These are phyloP conservation scores for Dioszegia hungarica DNA, from an alignment of 768 basidiomycete genomes.

Conservation along the genomic window DNA sequence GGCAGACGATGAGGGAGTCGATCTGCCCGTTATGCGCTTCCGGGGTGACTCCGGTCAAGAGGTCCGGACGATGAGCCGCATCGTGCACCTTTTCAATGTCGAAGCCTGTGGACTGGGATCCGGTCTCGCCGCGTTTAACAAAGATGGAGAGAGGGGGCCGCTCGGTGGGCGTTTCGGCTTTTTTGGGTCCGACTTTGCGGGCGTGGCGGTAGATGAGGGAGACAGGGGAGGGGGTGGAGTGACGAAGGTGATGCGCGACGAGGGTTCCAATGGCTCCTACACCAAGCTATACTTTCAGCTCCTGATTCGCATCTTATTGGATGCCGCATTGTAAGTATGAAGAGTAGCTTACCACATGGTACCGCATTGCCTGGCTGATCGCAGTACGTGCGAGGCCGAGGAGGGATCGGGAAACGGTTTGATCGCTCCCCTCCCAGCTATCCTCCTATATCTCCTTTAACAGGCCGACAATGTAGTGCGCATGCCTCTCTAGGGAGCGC, in stretches of 20 bases:
- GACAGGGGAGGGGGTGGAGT: conserved; percentile 51
- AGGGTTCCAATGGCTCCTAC: conserved; percentile 79
- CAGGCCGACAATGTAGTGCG: no score
- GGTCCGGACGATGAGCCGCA: not conserved
- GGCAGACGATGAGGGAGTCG: conserved; percentile 72
- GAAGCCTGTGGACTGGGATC: conserved; percentile 13
- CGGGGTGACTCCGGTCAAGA: not conserved
- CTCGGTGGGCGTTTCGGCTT: not conserved
- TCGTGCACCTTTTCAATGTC: conserved; percentile 7
- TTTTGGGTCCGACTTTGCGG: conserved; percentile 6
- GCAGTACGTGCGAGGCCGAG: not conserved
- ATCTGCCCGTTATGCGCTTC: conserved; percentile 51
- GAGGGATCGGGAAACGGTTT: not conserved
- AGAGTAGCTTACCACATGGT: conserved; percentile 48
- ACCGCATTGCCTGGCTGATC: conserved; percentile 23
- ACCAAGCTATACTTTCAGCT: conserved; percentile 54
- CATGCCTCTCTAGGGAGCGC: no score
- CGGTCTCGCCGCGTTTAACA: not conserved
- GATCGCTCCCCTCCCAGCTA: no score
- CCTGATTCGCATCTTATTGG: no score
- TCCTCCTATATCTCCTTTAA: no score
- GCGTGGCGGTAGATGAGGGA: conserved; percentile 61
- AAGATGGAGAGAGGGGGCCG: not conserved
- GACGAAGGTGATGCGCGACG: conserved; percentile 71
- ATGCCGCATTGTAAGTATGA: no score